Base-by-base conservation (phyloP, 208 protist genomes). In the Trypanosoma rangeli region DNA sequence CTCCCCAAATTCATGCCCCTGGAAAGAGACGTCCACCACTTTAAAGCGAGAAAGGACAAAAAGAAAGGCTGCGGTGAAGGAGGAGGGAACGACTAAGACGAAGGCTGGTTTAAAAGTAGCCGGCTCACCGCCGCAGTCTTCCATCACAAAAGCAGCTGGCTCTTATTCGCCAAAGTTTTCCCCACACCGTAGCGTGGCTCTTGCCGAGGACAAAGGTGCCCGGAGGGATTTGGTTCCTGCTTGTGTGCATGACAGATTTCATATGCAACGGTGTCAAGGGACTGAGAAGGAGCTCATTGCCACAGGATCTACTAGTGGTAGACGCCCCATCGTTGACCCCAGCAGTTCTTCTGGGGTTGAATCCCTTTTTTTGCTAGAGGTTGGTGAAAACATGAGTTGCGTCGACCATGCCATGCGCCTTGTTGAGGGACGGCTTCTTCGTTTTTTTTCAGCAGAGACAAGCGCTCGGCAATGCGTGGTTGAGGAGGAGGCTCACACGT, bases 361-460 rank as follows among this genome's bases (percentile, higher is more conserved):
- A 15, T 24, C 26, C 24, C 28, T 18, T 50, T 42, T 53, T 59
- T 18, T 13, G n/a, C n/a, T 58, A 59, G 39, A 46, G 7, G 63
- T 56, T 15, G 33, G 31, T 42, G 46, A 62, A 42, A 16, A 33
- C 39, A 53, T 54, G 42, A 53, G 53, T 29, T 15, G 50, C 29
- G 12, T 69, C 24, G 37, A 50, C n/a, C 10, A 46, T 35, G 48
- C 29, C 22, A 68, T 64, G 62, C 35, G 37, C 20, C 26, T 18
- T 31, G 9, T 65, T 63, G 58, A 77, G 37, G 15, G 9, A 15
- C 28, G 48, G 33, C 10, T 77, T 35, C 56, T 54, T 5, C 24
- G 35, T 39, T 18, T 77, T 0, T 26, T 71, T 9, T 70, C 72
- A 28, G 64, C 64, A 9, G 72, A 77, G 46, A 7, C 62, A 20